These are phyloP conservation scores for Arabidopsis lyrata DNA, from an alignment of 441 rosid genomes.

Conservation along the genomic window DNA sequence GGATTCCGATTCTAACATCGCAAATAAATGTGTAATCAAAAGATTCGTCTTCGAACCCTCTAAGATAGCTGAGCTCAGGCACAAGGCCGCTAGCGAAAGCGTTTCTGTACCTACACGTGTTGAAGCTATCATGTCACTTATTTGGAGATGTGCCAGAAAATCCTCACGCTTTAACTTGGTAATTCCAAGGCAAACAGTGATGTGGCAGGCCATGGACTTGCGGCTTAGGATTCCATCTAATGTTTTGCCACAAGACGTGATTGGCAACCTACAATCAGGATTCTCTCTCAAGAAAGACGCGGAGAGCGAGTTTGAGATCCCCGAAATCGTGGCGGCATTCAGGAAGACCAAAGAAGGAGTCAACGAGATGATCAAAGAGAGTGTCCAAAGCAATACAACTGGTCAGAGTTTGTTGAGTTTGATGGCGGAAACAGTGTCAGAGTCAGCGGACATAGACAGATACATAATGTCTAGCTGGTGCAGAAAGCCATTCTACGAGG, in stretches of 20 bases:
- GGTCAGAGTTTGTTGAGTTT: background rate
- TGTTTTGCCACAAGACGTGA: constrained; percentile 22
- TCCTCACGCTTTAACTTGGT: constrained; percentile 34
- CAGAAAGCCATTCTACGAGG: constrained; percentile 39
- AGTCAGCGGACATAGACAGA: constrained; percentile 22
- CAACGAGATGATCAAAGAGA: constrained; percentile 13
- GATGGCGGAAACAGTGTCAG: background rate
- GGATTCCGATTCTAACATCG: background rate
- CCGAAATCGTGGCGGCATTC: constrained; percentile 21
- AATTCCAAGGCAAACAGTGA: constrained; percentile 6
- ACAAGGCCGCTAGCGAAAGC: constrained; percentile 24
- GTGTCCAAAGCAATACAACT: constrained; percentile 4
- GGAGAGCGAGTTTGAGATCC: constrained; percentile 17
- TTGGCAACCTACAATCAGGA: constrained; percentile 41
- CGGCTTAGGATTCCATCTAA: constrained; percentile 41
- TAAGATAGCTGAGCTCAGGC: constrained; percentile 34
- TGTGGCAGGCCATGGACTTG: constrained; percentile 44
- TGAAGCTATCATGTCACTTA: constrained; percentile 48
- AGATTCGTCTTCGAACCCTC: constrained; percentile 45
- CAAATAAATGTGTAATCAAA: constrained; percentile 23
- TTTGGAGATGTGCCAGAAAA: constrained; percentile 43
- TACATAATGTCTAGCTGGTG: constrained; percentile 46
- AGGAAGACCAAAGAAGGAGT: constrained; percentile 42
- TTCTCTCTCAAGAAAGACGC: background rate
- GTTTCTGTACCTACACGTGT: constrained; percentile 47